phyloP scores from a whole-genome alignment of 306 rosid species.

The Erythrophleum fordii region DNA sequence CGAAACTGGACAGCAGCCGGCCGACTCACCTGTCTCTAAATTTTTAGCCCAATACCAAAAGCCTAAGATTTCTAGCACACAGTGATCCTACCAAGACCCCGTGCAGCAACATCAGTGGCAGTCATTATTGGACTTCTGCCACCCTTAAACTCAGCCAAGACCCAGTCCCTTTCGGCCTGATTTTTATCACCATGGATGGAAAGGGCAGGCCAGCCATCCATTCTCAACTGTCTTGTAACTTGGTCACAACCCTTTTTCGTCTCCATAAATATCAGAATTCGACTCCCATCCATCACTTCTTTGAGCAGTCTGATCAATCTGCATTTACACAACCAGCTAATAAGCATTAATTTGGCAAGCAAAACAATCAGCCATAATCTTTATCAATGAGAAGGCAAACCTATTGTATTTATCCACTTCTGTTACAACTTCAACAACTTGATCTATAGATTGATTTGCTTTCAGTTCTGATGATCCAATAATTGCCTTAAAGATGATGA shows the following conservation, averaged over 20 bases:
- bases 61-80: conserved; percentile 73
- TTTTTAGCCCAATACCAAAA: conserved; percentile 54
- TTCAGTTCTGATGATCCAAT: conserved; percentile 84
- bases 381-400: conserved; percentile 50
- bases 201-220: conserved; percentile 98
- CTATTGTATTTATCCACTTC: conserved; percentile 87
- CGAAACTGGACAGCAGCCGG: conserved; percentile 99
- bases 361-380: conserved; percentile 4
- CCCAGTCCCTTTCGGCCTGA: conserved; percentile 98
- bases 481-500: conserved; percentile 57
- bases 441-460: conserved; percentile 92
- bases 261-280: conserved; percentile 84
- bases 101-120: conserved; percentile 99
- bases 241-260: conserved; percentile 95
- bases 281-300: conserved; percentile 77
- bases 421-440: conserved; percentile 78
- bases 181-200: conserved; percentile 98
- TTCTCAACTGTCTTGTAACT: conserved; percentile 88
- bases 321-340: conserved; percentile 42
- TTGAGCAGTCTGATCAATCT: conserved; percentile 84
- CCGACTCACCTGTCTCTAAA: conserved; percentile 67
- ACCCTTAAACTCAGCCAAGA: conserved; percentile 95
- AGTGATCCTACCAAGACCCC: conserved; percentile 99
- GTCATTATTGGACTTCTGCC: conserved; percentile 98
- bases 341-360: conserved; percentile 31